Evolutionary conservation across 2,329 filamentous ascomycete species (phyloP), one percentile per base, ranked within the genome.

Genomic region (Taxawa tesnikishii): DNA sequence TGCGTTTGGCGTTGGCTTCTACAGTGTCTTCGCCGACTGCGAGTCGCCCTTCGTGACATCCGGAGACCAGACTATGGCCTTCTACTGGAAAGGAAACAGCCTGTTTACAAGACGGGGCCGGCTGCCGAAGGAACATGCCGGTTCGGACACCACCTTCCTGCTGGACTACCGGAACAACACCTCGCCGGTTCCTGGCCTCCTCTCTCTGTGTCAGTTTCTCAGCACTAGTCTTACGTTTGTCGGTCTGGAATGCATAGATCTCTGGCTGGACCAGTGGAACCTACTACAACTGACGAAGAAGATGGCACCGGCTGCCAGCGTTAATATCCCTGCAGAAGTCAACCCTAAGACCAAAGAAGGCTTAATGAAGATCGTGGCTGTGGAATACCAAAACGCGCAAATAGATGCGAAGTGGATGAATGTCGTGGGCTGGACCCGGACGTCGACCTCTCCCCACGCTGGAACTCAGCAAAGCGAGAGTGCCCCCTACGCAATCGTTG

Each of bases 31-130:
- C 54, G 83, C 90, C 39, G 90, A 98, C 54, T 98, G 88, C 53
- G 92, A 98, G 57, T 85, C 94, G 46, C 90, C 90, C 1, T 96
- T 98, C 50, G 82, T 98, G 42, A 90, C 84, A 43, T 96, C 88
- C 1, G 90, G 90, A 1, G 73, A 70, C 40, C 79, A 93, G 57
- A 87, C 85, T 23, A 94, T 98, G 83, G 88, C 88, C 0, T 98
- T 98, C 51, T 98, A 94, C 62, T 98, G 90, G 92, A 96, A 94
- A 56, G 87, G 82, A n/a, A 96, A 96, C 54, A 83, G 84, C 4
- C 69, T 98, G 2, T 96, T 94, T 54, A 98, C 92, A 15, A 80
- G 87, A 46, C 83, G 84, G 44, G 68, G 90, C 14, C 75, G 77
- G 43, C 60, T 94, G 6, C 75, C 80, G 2, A 65, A 73, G 28